Percentiles rank a stretch among this genome's conserved stretches.
Evolutionary conservation across 352 stramenopile species (phyloP).

Genomic region (Pythium aristosporum): DNA sequence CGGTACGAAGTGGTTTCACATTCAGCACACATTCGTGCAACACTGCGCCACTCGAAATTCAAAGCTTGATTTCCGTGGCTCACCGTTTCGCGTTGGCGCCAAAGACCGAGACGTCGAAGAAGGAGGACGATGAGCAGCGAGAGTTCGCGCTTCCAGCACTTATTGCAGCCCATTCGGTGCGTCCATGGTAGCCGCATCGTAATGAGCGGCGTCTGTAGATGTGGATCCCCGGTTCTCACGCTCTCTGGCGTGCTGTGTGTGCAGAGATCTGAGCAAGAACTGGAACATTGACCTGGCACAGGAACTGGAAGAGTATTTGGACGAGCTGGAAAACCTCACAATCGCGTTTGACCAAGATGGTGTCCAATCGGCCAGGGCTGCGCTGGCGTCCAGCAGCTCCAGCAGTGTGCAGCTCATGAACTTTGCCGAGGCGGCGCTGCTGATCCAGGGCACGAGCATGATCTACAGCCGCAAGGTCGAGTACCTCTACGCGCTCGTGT

Average conservation of each 20-base stretch:
- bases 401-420: constrained; percentile 57
- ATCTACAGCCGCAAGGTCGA: constrained; percentile 96
- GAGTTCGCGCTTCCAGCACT: constrained; percentile 68
- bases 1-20: background rate
- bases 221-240: constrained; percentile 1
- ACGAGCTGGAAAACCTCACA: constrained; percentile 75
- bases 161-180: constrained; percentile 85
- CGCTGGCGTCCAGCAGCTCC: background rate
- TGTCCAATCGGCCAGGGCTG: constrained; percentile 2
- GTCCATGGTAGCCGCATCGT: constrained; percentile 6
- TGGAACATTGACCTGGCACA: constrained; percentile 90
- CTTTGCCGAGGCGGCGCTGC: constrained; percentile 92
- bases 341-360: constrained; percentile 66
- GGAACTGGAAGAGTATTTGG: constrained; percentile 90
- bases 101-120: background rate
- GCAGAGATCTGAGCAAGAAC: constrained; percentile 88
- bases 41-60: constrained; percentile 11
- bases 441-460: constrained; percentile 92
- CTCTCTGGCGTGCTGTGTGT: constrained; percentile 1
- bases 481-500: constrained; percentile 92
- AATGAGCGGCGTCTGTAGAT: background rate
- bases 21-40: background rate
- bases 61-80: constrained; percentile 2
- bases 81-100: constrained; percentile 8
- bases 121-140: constrained; percentile 34